Percentiles rank a stretch among this genome's conserved stretches.
Evolutionary conservation across 495 filamentous ascomycete species (phyloP).

Genomic region (Jackrogersella minutella): DNA sequence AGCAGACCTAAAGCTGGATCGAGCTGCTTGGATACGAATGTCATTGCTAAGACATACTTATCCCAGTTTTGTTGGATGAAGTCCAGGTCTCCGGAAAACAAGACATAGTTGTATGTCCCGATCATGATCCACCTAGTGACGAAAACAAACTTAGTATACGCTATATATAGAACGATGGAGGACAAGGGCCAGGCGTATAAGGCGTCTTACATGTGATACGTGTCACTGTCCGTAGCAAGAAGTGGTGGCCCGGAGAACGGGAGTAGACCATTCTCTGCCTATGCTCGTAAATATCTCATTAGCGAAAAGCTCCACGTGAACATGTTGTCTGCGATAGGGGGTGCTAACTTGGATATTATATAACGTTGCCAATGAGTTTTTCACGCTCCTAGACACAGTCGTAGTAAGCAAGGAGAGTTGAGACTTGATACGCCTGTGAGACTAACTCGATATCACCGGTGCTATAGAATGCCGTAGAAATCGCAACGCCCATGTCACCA

Average conservation of each 20-base stretch:
- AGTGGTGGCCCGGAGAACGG: slow-evolving; percentile 66
- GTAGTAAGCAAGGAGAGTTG: slow-evolving; percentile 3
- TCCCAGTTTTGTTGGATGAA: slow-evolving; percentile 61
- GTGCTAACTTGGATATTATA: slow-evolving; percentile 62
- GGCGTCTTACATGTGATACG: slow-evolving; percentile 66
- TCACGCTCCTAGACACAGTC: slow-evolving; percentile 56
- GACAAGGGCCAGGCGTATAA: not conserved
- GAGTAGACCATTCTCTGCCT: slow-evolving; percentile 38
- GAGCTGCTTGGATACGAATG: slow-evolving; percentile 62
- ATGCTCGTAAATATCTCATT: slow-evolving; percentile 34
- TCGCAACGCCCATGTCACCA: slow-evolving; percentile 68
- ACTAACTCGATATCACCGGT: slow-evolving; percentile 62
- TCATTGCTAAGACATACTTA: slow-evolving; percentile 62
- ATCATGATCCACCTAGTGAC: slow-evolving; percentile 59
- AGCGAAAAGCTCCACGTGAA: not conserved
- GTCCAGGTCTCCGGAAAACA: slow-evolving; percentile 63
- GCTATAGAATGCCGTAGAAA: slow-evolving; percentile 64
- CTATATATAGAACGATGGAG: not conserved
- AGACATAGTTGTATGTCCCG: slow-evolving; percentile 68
- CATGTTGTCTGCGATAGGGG: not conserved
- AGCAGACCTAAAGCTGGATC: slow-evolving; percentile 58
- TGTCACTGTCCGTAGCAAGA: slow-evolving; percentile 64
- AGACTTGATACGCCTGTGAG: not conserved
- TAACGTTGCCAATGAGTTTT: slow-evolving; percentile 68
- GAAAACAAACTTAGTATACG: not conserved